Base-by-base conservation (phyloP, 305 asterid species). In the Caryopteris hybrid region DNA sequence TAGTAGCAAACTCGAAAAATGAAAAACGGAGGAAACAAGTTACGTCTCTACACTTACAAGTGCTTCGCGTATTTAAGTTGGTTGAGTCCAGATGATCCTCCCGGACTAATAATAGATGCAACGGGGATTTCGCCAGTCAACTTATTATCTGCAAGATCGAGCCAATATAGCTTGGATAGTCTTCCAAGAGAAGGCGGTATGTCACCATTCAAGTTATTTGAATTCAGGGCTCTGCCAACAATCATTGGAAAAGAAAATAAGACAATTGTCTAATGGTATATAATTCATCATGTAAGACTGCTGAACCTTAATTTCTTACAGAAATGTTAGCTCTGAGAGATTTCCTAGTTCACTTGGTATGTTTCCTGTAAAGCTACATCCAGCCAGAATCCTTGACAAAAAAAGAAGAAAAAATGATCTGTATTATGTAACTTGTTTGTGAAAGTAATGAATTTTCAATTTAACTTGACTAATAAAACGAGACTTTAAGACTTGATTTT, bases 341-440 rank as follows among this genome's bases (percentile, higher is more conserved):
- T 87, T 91, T 69, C 99, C 99, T 58, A 94, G 52, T 64, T 94
- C 97, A 74, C 76, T 74, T 17, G 96, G 99, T 82, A 94, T 81
- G 68, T 60, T 81, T 68, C 89, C 88, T 33, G 84, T 84, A 68
- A 94, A 91, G 82, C 93, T 70, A 72, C 99, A 94, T 58, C 99
- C 99, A 16, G 96, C 88, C 6, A 94, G 82, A 73, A 89, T 94
- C 76, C 99, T 94, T 88, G 61, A 69, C 20, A 78, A 33, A 3
- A 34, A 0, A 39, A 14, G n/a, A n/a, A n/a, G n/a, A n/a, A n/a
- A n/a, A n/a, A n/a, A n/a, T n/a, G n/a, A n/a, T n/a, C n/a, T n/a
- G n/a, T n/a, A n/a, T n/a, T n/a, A n/a, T n/a, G n/a, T n/a, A n/a
- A n/a, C n/a, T n/a, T n/a, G n/a, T n/a, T n/a, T n/a, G n/a, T n/a